A percentile compares a stretch with the other conserved stretches of the same genome.
phyloP scores from a whole-genome alignment of 352 stramenopile species.

The Peronosclerospora sorghi region DNA sequence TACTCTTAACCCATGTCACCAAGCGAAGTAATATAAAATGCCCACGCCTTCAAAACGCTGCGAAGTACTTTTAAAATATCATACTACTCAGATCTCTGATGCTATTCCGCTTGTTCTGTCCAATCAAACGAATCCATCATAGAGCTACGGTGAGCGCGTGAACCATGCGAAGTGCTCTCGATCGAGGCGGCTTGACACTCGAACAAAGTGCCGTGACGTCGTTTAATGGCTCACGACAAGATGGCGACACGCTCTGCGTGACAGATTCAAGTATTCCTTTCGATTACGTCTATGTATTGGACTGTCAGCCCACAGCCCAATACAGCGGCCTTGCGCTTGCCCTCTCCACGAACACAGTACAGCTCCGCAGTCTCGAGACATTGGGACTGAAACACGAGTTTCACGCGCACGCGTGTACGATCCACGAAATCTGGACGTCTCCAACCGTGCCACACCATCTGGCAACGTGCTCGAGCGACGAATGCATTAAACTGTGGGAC shows the following conservation, averaged over 20 bases:
- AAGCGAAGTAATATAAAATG: no score
- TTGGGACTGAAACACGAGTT: constrained; percentile 59
- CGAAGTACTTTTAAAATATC: no score
- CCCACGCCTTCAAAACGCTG: no score
- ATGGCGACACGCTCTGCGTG: constrained; percentile 17
- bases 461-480: constrained; percentile 76
- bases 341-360: constrained; percentile 54
- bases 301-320: constrained; percentile 60
- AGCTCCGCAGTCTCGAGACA: constrained; percentile 61
- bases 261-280: constrained; percentile 46
- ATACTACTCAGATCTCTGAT: no score
- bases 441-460: constrained; percentile 47
- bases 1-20: no score
- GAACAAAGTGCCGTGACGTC: constrained; percentile 56
- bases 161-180: constrained; percentile 38
- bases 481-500: constrained; percentile 83
- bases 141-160: constrained; percentile 4
- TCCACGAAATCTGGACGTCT: constrained; percentile 77
- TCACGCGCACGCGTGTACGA: constrained; percentile 60
- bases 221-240: constrained; percentile 23
- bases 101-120: constrained; percentile 2
- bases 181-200: constrained; percentile 34
- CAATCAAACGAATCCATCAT: constrained; percentile 5
- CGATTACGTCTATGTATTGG: constrained; percentile 81
- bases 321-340: constrained; percentile 46